Base-by-base conservation (phyloP, 2,329 filamentous ascomycete species). In the Blastomyces gilchristii region DNA sequence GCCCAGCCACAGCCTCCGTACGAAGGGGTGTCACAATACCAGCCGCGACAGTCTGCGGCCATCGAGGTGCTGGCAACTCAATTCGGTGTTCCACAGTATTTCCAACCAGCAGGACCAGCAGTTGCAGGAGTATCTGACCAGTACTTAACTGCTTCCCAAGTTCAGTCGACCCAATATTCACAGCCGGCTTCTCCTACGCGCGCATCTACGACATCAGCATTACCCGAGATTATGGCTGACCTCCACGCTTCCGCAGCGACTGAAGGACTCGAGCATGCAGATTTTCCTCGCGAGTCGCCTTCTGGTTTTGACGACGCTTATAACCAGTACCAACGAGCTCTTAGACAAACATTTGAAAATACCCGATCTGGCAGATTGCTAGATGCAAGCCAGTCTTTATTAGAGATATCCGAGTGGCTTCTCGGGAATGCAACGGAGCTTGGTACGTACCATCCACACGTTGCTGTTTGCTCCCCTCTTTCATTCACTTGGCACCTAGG, bases 31-130 rank as follows among this genome's bases (percentile, higher is more conserved):
- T 83, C 86, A 77, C 87, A 87, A 72, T 95, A 91, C 79, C 83
- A 87, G 71, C 80, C 86, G 69, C 87, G 88, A 79, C 89, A 91
- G 73, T 84, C 87, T 77, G 85, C 88, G 81, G 85, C 83, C 65
- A 84, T 94, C 78, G 88, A 91, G 74, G 89, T 91, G 78, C 82
- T 92, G 75, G 79, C 86, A 73, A 85, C 78, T 72, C 82, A 82
- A 73, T 85, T 91, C 75, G 82, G 84, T 65, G 82, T 87, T 72
- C 82, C 87, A 78, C 87, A 88, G 72, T 96, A 94, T 80, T 92
- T 91, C 76, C 73, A 79, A 69, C 78, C 83, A 69, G 82, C 80
- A 76, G 87, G 89, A 72, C 81, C 86, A 72, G 86, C 82, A 72
- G 86, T 82, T 71, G 80, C 86, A 64, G 81, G 82, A 68, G 78